These are phyloP conservation scores for Auriscalpium vulgare DNA, from an alignment of 768 basidiomycete genomes.

Conservation along the genomic window DNA sequence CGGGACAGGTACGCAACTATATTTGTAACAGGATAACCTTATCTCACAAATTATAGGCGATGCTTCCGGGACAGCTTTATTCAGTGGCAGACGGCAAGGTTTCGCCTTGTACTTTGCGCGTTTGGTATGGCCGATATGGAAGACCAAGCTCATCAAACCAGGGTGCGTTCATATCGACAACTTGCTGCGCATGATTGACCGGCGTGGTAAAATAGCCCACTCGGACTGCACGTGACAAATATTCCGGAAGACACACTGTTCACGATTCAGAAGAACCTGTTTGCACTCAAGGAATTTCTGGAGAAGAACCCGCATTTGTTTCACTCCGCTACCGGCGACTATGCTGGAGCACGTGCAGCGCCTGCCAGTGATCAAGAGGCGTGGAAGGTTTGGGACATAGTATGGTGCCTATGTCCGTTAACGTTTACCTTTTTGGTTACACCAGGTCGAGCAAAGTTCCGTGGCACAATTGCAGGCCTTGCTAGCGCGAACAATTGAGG, in stretches of 20 bases:
- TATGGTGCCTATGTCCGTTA: background rate
- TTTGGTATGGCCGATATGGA: constrained; percentile 84
- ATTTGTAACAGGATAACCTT: background rate
- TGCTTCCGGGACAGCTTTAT: constrained; percentile 60
- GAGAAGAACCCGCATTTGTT: constrained; percentile 81
- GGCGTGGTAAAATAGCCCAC: constrained; percentile 22
- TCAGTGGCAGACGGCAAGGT: constrained; percentile 85
- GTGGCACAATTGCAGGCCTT: constrained; percentile 71
- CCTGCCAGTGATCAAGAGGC: constrained; percentile 73
- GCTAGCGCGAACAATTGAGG: constrained; percentile 83
- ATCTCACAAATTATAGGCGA: constrained; percentile 3
- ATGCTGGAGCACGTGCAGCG: constrained; percentile 44
- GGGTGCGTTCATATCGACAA: constrained; percentile 34
- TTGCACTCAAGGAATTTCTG: constrained; percentile 66
- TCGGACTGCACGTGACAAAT: constrained; percentile 47
- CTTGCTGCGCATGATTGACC: background rate
- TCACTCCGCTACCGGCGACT: constrained; percentile 70
- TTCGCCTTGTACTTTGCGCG: constrained; percentile 82
- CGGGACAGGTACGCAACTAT: constrained; percentile 48
- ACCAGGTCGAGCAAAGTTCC: constrained; percentile 73
- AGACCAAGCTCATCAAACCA: constrained; percentile 58
- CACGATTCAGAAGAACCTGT: constrained; percentile 73
- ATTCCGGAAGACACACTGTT: constrained; percentile 56
- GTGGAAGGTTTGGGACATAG: constrained; percentile 54
- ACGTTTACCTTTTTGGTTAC: constrained; percentile 9